Evolutionary conservation across 805 yeast species (phyloP).

Genomic region (Hanseniaspora valbyensis): DNA sequence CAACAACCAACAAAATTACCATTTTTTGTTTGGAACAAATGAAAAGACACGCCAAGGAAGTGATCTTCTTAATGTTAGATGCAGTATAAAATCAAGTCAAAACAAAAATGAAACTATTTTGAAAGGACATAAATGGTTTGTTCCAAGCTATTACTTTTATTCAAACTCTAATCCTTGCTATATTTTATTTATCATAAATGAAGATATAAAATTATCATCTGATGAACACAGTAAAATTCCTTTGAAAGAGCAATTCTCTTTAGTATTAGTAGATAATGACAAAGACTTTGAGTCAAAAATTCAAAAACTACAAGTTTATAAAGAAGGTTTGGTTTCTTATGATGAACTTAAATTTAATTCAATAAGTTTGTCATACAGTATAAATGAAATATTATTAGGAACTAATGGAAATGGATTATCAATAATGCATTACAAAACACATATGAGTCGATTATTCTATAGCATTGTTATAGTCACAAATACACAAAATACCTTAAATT

Average conservation of each 20-base stretch:
- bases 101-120: slow-evolving; percentile 34
- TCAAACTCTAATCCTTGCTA: slow-evolving; percentile 51
- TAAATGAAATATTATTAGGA: neutral
- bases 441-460: neutral
- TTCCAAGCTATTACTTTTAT: slow-evolving; percentile 38
- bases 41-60: slow-evolving; percentile 20
- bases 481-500: neutral
- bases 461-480: neutral
- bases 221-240: neutral
- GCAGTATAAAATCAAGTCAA: slow-evolving; percentile 36
- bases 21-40: slow-evolving; percentile 58
- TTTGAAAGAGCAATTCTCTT: neutral
- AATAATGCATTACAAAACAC: neutral
- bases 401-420: neutral
- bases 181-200: slow-evolving; percentile 11
- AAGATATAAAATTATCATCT: neutral
- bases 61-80: slow-evolving; percentile 48
- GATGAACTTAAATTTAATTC: slow-evolving; percentile 7
- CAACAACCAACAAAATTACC: slow-evolving; percentile 43
- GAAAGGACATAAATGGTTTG: slow-evolving; percentile 60
- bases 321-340: neutral
- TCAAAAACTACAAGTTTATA: neutral
- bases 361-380: neutral
- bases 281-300: neutral
- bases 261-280: neutral